These are phyloP conservation scores for Trichoderma simmonsii DNA, from an alignment of 2,329 filamentous ascomycete genomes.

Conservation along the genomic window DNA sequence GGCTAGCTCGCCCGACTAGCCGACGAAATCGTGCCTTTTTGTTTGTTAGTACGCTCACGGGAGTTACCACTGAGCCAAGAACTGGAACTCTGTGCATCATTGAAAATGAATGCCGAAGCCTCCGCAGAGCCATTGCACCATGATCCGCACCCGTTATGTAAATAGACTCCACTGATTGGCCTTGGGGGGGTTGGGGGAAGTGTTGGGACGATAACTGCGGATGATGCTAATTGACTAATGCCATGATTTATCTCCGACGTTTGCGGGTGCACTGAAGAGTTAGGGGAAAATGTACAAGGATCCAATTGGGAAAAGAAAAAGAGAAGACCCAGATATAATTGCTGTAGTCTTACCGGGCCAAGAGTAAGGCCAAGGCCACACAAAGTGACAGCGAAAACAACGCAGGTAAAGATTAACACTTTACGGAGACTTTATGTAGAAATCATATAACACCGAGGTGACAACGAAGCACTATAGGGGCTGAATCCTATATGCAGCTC, in stretches of 20 bases:
- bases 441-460: background rate
- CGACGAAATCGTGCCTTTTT: background rate
- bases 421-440: background rate
- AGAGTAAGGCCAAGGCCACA: background rate
- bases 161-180: background rate
- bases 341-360: background rate
- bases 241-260: background rate
- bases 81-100: background rate
- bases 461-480: background rate
- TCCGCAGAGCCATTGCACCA: background rate
- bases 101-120: background rate
- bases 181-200: background rate
- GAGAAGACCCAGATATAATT: background rate
- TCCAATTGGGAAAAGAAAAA: background rate
- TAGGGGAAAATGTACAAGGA: background rate
- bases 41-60: background rate
- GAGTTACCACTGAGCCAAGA: background rate
- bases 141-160: background rate
- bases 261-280: background rate
- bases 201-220: background rate
- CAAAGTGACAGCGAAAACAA: background rate
- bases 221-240: background rate
- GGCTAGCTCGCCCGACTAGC: background rate
- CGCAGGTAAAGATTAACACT: background rate
- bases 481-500: background rate